A percentile compares a stretch with the other conserved stretches of the same genome.
Evolutionary conservation across 2,329 filamentous ascomycete species (phyloP).

Genomic region (Shiraia sp.): DNA sequence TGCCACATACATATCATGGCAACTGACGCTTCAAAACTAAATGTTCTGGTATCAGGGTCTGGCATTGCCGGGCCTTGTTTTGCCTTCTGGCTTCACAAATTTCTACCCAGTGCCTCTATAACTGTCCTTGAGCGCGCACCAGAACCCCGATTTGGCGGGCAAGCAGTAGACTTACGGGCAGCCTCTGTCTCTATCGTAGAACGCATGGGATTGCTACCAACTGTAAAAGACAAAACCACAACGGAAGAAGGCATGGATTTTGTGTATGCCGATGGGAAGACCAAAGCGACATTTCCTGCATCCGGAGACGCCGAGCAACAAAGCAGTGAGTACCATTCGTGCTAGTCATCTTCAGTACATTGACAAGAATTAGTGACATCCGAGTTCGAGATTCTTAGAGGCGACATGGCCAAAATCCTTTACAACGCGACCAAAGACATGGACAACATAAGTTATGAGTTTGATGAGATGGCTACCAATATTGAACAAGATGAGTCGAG

Average conservation of each 20-base stretch:
- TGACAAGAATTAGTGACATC: constrained; percentile 46
- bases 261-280: constrained; percentile 33
- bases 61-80: constrained; percentile 46
- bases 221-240: constrained; percentile 46
- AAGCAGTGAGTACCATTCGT: constrained; percentile 10
- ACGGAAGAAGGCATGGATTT: constrained; percentile 54
- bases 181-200: constrained; percentile 56
- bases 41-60: constrained; percentile 34
- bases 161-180: constrained; percentile 60
- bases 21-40: constrained; percentile 9
- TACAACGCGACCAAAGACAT: constrained; percentile 46
- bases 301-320: constrained; percentile 44
- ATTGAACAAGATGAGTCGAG: constrained; percentile 28
- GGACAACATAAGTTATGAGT: constrained; percentile 38
- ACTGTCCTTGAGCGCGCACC: constrained; percentile 50
- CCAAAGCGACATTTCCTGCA: constrained; percentile 40
- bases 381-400: constrained; percentile 65
- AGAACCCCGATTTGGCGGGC: constrained; percentile 51
- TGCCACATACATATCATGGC: background rate
- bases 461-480: constrained; percentile 32
- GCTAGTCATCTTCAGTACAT: background rate
- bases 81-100: constrained; percentile 56
- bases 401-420: constrained; percentile 57
- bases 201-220: constrained; percentile 56
- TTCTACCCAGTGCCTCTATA: constrained; percentile 33